These are phyloP conservation scores for Fusarium graminum DNA, from an alignment of 2,329 filamentous ascomycete genomes.

Conservation along the genomic window DNA sequence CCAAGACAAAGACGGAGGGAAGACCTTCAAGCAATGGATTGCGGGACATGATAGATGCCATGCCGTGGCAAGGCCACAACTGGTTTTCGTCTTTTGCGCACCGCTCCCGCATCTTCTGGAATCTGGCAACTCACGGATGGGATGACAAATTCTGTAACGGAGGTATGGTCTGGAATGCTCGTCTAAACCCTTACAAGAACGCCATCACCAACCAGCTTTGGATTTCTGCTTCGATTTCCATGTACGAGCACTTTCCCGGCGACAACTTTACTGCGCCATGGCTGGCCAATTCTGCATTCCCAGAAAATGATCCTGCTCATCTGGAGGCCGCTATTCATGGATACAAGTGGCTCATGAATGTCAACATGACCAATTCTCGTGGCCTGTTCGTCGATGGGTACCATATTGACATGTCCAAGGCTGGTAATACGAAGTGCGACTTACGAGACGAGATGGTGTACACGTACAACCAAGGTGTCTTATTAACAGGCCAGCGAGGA, in stretches of 20 bases:
- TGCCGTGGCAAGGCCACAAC: conserved; percentile 80
- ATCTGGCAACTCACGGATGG: conserved; percentile 83
- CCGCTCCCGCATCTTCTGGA: conserved; percentile 87
- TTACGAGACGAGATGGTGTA: conserved; percentile 88
- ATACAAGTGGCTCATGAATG: conserved; percentile 82
- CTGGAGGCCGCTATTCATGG: conserved; percentile 80
- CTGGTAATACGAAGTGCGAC: conserved; percentile 81
- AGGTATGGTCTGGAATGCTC: conserved; percentile 92
- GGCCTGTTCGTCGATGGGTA: conserved; percentile 90
- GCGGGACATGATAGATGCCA: conserved; percentile 54
- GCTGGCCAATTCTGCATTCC: conserved; percentile 47
- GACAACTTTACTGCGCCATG: conserved; percentile 81
- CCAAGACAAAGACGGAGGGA: conserved; percentile 27
- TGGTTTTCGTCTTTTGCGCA: conserved; percentile 85
- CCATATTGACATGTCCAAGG: conserved; percentile 76
- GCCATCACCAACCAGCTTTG: conserved; percentile 95
- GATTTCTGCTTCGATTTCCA: conserved; percentile 84
- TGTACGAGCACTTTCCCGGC: conserved; percentile 91
- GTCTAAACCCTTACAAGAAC: conserved; percentile 88
- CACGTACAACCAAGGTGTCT: conserved; percentile 94
- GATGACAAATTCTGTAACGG: conserved; percentile 83
- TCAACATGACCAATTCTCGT: conserved; percentile 82
- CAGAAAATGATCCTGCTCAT: conserved; percentile 70
- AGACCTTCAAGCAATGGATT: conserved; percentile 43
- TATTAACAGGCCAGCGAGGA: conserved; percentile 84